Evolutionary conservation across 108 stramenopile species (phyloP).

Genomic region (Fistulifera solaris): DNA sequence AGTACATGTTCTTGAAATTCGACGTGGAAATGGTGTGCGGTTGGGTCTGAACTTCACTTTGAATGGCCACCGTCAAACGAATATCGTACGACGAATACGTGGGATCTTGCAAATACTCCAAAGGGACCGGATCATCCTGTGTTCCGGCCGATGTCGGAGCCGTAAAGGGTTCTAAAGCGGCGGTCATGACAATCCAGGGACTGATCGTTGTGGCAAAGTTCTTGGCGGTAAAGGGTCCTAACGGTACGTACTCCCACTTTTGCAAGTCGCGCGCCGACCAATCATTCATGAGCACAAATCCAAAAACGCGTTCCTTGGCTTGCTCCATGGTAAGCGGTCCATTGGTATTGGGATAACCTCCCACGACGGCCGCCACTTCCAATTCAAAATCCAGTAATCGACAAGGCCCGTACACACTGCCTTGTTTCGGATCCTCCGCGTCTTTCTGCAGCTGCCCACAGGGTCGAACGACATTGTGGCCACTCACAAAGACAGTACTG

Average conservation of each 20-base stretch:
- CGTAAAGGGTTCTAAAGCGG: constrained; percentile 65
- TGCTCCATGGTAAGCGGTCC: constrained; percentile 47
- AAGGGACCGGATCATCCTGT: constrained; percentile 54
- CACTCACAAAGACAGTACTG: constrained; percentile 48
- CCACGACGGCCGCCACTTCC: constrained; percentile 88
- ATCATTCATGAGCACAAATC: constrained; percentile 88
- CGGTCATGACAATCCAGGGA: constrained; percentile 85
- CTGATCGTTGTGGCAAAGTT: constrained; percentile 86
- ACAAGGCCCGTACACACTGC: constrained; percentile 70
- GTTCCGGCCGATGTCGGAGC: constrained; percentile 41
- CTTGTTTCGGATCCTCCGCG: constrained; percentile 47
- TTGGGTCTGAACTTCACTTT: constrained; percentile 23
- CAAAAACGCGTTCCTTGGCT: constrained; percentile 84
- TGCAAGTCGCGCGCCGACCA: constrained; percentile 86
- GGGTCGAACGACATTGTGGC: constrained; percentile 55
- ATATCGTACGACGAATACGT: constrained; percentile 73
- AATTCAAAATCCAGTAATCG: constrained; percentile 85
- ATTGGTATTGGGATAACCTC: constrained; percentile 35
- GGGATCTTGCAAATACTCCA: constrained; percentile 71
- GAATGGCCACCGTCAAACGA: constrained; percentile 54
- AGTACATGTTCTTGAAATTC: constrained; percentile 77
- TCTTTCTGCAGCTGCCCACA: constrained; percentile 83
- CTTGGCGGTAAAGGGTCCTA: constrained; percentile 92
- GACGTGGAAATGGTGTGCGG: constrained; percentile 49
- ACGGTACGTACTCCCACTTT: constrained; percentile 91